Percentiles rank a stretch among this genome's conserved stretches.
These are phyloP conservation scores for Fusarium luffae DNA, from an alignment of 2,329 filamentous ascomycete species.

Conservation along the genomic window DNA sequence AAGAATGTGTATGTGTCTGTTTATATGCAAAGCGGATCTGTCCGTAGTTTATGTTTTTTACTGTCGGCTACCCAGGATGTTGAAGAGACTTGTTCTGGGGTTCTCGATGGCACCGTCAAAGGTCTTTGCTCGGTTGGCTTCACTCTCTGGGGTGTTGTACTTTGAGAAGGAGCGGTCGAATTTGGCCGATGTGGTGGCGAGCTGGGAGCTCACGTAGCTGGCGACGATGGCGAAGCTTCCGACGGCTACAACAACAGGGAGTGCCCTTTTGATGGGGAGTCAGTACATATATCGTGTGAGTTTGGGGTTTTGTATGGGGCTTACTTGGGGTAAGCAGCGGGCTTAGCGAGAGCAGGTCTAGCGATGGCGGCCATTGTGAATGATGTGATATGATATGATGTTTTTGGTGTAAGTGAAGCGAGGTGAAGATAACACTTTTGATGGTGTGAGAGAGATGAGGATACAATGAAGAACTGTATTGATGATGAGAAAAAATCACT, in stretches of 20 bases:
- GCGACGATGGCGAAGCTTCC: conserved; percentile 44
- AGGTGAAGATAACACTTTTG: not conserved
- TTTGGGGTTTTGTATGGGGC: not conserved
- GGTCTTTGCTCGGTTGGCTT: conserved; percentile 48
- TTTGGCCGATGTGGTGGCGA: conserved; percentile 48
- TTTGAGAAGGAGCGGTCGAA: conserved; percentile 54
- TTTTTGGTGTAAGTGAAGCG: conserved; percentile 17
- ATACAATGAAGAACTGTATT: conserved; percentile 7
- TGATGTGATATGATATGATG: not conserved
- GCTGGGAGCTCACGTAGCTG: conserved; percentile 50
- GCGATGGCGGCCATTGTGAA: conserved; percentile 35
- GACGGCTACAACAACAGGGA: conserved; percentile 35
- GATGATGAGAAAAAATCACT: conserved; percentile 25
- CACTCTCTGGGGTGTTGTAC: conserved; percentile 53
- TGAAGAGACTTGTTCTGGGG: conserved; percentile 51
- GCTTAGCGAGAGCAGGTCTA: conserved; percentile 17
- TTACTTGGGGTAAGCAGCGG: conserved; percentile 34
- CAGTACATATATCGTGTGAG: not conserved
- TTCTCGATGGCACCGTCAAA: conserved; percentile 50
- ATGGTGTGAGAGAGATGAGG: conserved; percentile 1
- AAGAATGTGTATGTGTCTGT: conserved; percentile 22
- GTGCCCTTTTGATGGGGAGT: conserved; percentile 21
- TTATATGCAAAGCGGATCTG: not conserved
- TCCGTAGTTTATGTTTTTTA: conserved; percentile 2
- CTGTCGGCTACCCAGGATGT: conserved; percentile 50